Conservation (phyloP, 257 asterid species). For the Solanum medicagineum region DNA sequence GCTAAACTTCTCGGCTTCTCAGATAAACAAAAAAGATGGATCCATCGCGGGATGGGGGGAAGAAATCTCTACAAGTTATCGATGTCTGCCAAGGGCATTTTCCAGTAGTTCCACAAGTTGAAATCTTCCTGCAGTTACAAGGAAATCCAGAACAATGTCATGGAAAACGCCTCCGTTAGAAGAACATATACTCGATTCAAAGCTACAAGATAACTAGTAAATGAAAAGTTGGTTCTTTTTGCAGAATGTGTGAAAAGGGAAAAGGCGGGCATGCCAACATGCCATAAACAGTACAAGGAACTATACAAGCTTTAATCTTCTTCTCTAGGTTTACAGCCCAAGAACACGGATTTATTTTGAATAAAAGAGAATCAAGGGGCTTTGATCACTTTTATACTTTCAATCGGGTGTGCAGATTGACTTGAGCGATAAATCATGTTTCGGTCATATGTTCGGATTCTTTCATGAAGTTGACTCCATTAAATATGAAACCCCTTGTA, state of each 20-base stretch:
- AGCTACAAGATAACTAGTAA: background rate
- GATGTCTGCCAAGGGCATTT: constrained; percentile 55
- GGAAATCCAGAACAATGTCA: background rate
- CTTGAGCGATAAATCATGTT: background rate
- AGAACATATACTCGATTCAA: background rate
- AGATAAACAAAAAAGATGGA: background rate
- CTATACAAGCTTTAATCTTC: background rate
- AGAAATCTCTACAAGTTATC: constrained; percentile 32
- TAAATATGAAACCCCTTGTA: background rate
- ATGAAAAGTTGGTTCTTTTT: background rate
- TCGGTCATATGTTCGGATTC: background rate
- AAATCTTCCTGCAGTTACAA: constrained; percentile 55
- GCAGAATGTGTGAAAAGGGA: background rate
- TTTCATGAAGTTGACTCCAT: background rate
- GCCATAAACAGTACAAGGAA: background rate
- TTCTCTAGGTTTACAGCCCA: background rate
- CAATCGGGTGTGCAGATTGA: background rate
- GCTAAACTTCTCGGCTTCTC: background rate
- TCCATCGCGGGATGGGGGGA: background rate
- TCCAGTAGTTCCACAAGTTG: constrained; percentile 95
- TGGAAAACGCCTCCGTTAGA: background rate
- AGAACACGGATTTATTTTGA: background rate
- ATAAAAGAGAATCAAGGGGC: background rate
- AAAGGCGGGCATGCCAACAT: background rate
- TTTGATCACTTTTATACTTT: background rate